Evolutionary conservation across 768 basidiomycete species (phyloP).

Genomic region (Rhodocollybia butyracea): DNA sequence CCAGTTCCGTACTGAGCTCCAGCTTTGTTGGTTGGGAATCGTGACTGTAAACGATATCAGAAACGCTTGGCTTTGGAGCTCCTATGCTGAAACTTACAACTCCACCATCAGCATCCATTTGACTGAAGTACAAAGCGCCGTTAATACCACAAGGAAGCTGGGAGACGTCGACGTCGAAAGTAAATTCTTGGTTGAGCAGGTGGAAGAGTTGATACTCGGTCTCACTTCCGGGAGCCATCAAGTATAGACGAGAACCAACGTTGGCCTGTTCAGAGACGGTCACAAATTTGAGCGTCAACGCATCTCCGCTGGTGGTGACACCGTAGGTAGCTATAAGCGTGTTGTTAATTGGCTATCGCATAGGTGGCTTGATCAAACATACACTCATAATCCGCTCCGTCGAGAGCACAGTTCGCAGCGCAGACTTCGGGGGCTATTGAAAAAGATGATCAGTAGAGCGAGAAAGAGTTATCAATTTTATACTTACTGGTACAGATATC

Average conservation of each 20-base stretch:
- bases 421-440: slow-evolving; percentile 29
- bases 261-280: slow-evolving; percentile 17
- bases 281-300: slow-evolving; percentile 30
- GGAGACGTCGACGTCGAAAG: slow-evolving; percentile 47
- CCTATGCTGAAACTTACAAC: slow-evolving; percentile 16
- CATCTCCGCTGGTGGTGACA: slow-evolving; percentile 28
- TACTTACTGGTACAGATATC: slow-evolving; percentile 44
- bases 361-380: background rate
- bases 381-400: slow-evolving; percentile 22
- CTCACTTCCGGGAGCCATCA: slow-evolving; percentile 25
- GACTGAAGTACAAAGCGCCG: slow-evolving; percentile 44
- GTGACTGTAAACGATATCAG: background rate
- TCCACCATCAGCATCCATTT: slow-evolving; percentile 53
- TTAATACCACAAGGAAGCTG: slow-evolving; percentile 46
- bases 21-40: slow-evolving; percentile 52
- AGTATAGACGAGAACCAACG: slow-evolving; percentile 24
- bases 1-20: slow-evolving; percentile 57
- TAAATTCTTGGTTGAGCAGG: slow-evolving; percentile 40
- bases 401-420: slow-evolving; percentile 23
- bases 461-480: background rate
- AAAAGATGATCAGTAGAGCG: background rate
- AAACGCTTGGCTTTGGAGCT: background rate
- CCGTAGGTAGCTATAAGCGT: slow-evolving; percentile 27
- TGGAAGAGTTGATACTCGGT: slow-evolving; percentile 25
- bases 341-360: background rate